Evolutionary conservation across 2,329 filamentous ascomycete genomes (phyloP).

Genomic region (Iodosphaeria phyllophila): DNA sequence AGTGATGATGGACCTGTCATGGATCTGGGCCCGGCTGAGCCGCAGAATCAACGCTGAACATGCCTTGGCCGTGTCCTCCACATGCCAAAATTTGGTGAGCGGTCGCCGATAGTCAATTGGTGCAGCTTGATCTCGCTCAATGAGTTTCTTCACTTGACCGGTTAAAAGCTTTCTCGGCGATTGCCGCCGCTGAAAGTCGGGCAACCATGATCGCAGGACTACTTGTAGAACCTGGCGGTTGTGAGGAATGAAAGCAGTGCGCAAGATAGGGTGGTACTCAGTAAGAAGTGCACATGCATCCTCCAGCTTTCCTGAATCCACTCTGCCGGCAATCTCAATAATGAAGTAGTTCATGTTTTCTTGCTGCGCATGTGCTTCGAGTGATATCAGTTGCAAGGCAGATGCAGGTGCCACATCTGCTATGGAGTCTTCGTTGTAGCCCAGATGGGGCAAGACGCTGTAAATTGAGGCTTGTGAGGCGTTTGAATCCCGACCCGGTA

Average conservation of each 20-base stretch:
- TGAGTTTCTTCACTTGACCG: constrained; percentile 18
- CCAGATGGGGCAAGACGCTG: constrained; percentile 23
- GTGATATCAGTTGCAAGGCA: constrained; percentile 24
- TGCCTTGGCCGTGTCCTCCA: constrained; percentile 23
- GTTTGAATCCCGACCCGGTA: not conserved
- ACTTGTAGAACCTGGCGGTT: constrained; percentile 28
- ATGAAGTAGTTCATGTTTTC: constrained; percentile 28
- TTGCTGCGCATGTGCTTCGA: constrained; percentile 27
- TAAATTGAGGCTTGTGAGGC: constrained; percentile 3
- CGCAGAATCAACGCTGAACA: constrained; percentile 26
- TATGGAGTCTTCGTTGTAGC: constrained; percentile 21
- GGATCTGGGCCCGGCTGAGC: constrained; percentile 29
- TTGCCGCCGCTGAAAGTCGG: constrained; percentile 23
- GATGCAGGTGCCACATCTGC: constrained; percentile 29
- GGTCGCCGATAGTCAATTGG: constrained; percentile 22
- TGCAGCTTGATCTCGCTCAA: constrained; percentile 22
- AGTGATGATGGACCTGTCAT: constrained; percentile 23
- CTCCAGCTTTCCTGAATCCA: constrained; percentile 24
- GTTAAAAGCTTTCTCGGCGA: constrained; percentile 21
- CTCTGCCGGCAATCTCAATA: constrained; percentile 24
- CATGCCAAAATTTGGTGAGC: constrained; percentile 28
- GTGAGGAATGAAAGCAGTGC: constrained; percentile 31
- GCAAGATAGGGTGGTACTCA: constrained; percentile 28
- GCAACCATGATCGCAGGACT: constrained; percentile 20
- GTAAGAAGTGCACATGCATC: constrained; percentile 24